These are phyloP conservation scores for Pseudogymnoascus sp. DNA, from an alignment of 2,329 filamentous ascomycete species.

Conservation along the genomic window DNA sequence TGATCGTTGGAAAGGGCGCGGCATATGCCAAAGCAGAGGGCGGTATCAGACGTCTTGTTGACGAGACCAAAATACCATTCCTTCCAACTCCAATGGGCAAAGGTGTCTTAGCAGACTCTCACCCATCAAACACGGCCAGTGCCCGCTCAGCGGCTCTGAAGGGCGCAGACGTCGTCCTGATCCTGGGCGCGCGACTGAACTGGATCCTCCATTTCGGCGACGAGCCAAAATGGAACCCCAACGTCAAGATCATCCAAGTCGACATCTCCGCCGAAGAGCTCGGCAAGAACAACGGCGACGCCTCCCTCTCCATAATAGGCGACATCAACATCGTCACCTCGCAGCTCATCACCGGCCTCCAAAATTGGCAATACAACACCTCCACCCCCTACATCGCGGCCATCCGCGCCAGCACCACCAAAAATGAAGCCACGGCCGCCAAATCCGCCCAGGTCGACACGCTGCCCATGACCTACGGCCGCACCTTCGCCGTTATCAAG, in stretches of 20 bases:
- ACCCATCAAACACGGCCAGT: constrained; percentile 43
- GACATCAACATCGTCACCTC: constrained; percentile 42
- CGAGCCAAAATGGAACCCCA: constrained; percentile 43
- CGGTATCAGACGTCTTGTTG: constrained; percentile 37
- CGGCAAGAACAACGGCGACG: constrained; percentile 41
- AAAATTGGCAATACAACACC: constrained; percentile 37
- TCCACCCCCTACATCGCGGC: constrained; percentile 28
- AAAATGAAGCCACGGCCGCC: constrained; percentile 40
- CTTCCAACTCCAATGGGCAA: constrained; percentile 53
- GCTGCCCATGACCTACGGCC: constrained; percentile 40
- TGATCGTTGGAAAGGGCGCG: constrained; percentile 48
- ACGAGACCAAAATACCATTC: constrained; percentile 43
- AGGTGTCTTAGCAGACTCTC: constrained; percentile 46
- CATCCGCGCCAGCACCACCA: constrained; percentile 31
- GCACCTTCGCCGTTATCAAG: constrained; percentile 45
- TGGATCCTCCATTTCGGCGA: constrained; percentile 52
- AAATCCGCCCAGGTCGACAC: constrained; percentile 34
- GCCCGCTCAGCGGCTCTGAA: constrained; percentile 46
- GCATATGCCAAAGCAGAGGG: constrained; percentile 44
- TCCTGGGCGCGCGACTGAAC: constrained; percentile 47
- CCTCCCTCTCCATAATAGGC: constrained; percentile 41
- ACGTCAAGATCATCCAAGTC: constrained; percentile 46
- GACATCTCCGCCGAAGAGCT: constrained; percentile 47
- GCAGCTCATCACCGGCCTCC: constrained; percentile 36
- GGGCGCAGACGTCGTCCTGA: constrained; percentile 45